Base-by-base conservation (phyloP, 148 eudicot species). In the Rhododendron simsii region DNA sequence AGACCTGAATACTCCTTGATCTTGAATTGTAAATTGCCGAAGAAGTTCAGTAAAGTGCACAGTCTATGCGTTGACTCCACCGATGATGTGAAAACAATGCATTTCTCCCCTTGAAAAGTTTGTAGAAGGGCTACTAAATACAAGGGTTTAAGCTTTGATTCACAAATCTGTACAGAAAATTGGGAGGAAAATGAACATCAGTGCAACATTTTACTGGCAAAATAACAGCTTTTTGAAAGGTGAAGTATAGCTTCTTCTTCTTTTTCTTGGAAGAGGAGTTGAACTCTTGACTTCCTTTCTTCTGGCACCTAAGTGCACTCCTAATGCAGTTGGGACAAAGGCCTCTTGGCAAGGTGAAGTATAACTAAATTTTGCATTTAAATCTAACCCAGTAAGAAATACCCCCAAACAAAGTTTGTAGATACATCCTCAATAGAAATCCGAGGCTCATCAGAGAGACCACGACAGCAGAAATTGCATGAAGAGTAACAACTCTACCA, bases 1-100 rank as follows among this genome's bases (percentile, higher is more conserved):
- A 91, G 91, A 85, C 99, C 91, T 2, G 99, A 96, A 88, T 94
- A 96, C 77, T 92, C 96, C 89, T 92, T 95, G 90, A 95, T 88
- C 86, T 89, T 92, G 86, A 92, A 89, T 89, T 92, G 89, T 87
- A 94, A 88, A 87, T 93, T 94, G 30, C 84, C 93, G 87, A 94
- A 96, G 89, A 86, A 92, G 18, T 92, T 93, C 63, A 96, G 92
- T 87, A 96, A 87, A 82, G 89, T 90, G 87, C 93, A 94, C 48
- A 96, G 89, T 84, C 93, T 89, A 83, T 94, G 95, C 39, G 98
- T 93, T 87, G 98, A 92, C 90, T 97, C 94, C 80, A 93, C 95
- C 3, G 98, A 94, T 21, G 98, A 97, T 57, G 99, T 95, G 89
- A 97, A 97, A 50, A 97, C 94, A 87, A 97, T 95, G 88, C 95